Evolutionary conservation across 352 stramenopile species (phyloP), one percentile per base, ranked within the genome.

Genomic region (Pseudoperonospora humuli): DNA sequence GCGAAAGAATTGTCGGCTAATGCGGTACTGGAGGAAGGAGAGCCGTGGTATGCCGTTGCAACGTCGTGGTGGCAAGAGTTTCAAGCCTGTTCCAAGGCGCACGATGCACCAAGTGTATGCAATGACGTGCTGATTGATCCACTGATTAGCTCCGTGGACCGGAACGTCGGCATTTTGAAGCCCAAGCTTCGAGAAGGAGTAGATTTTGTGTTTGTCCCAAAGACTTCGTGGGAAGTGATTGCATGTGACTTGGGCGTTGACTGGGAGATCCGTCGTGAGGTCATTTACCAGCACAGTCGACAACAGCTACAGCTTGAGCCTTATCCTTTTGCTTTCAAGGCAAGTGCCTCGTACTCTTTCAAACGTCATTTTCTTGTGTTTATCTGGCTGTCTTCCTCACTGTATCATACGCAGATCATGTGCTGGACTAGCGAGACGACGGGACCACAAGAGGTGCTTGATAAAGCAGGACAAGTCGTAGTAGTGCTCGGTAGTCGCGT

Each of bases 121-220:
- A 69, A 62, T 29, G 50, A 47, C 8, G 10, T 42, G 25, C 31
- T 68, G 1, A 47, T 64, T 8, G 49, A 61, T 34, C 15, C 49
- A 9, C 15, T 20, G 1, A 15, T 54, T 6, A 57, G 58, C 37
- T 64, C 49, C 5, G 46, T 50, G 23, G 14, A 15, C 2, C 56
- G 50, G 20, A 35, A 48, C 1, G 46, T 62, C 31, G 27, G 56
- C 2, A 13, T 63, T 3, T 31, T 65, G 10, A 55, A 59, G 14
- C 50, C 32, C 9, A 54, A 45, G 0, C 38, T 65, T 11, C 24
- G 35, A 1, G 47, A 70, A 17, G 55, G 46, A 21, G 2, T 14
- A 1, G 46, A 70, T 43, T 62, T 60, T 24, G 23, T 43, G 14
- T 58, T 62, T 7, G 34, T 64, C 4, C 35, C 45, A 0, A 39